Percentiles rank a stretch among this genome's conserved stretches.
Evolutionary conservation across 768 basidiomycete species (phyloP).

Genomic region (Leccinum aurantiacum): DNA sequence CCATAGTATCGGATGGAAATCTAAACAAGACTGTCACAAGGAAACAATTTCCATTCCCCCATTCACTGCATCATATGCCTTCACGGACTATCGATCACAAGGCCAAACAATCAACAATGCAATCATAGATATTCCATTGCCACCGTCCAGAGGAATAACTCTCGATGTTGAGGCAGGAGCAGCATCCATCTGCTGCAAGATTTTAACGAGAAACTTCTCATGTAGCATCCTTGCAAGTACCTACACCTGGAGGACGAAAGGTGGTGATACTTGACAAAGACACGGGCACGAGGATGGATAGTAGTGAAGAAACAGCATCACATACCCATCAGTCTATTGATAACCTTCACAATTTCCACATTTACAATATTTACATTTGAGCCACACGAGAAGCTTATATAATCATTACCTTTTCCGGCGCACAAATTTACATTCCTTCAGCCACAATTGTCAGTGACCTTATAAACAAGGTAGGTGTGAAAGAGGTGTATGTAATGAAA

Average conservation of each 20-base stretch:
- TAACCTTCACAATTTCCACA: too few relatives aligned
- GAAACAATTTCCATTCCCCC: neutral
- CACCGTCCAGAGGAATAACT: neutral
- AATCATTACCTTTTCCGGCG: too few relatives aligned
- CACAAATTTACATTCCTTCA: too few relatives aligned
- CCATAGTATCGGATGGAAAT: neutral
- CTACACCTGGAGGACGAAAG: neutral
- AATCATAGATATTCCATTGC: neutral
- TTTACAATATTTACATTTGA: too few relatives aligned
- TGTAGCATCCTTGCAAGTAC: neutral
- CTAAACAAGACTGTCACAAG: neutral
- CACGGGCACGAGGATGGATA: neutral
- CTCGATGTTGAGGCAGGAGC: neutral
- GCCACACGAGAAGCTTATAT: too few relatives aligned
- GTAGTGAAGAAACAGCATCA: too few relatives aligned
- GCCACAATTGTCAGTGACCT: too few relatives aligned
- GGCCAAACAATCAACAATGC: neutral
- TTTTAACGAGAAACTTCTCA: neutral
- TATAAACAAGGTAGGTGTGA: too few relatives aligned
- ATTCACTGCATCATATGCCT: neutral
- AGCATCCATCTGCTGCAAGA: neutral
- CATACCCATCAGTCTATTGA: too few relatives aligned
- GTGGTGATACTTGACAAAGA: neutral
- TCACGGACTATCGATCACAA: neutral
- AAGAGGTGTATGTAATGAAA: too few relatives aligned